Evolutionary conservation across 192 early-diverging fungal genomes (phyloP), one percentile per base, ranked within the genome.

Genomic region (Coemansia sp.): DNA sequence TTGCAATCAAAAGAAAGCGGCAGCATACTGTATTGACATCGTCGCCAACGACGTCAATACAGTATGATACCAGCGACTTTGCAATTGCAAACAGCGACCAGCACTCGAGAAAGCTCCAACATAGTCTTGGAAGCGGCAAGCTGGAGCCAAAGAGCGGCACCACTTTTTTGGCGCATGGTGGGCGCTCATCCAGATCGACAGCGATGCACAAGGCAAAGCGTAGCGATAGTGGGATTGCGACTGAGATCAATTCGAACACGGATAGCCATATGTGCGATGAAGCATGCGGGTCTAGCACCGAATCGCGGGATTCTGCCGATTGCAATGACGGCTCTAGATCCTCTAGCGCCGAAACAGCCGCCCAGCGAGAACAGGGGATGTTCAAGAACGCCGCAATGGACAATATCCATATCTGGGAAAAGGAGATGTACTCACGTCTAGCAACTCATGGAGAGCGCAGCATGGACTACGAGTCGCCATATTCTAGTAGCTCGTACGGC

Each of bases 341-440:
- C 9, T 15, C 34, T 12, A 20, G 16, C 2, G 57, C 10, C 1
- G 30, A 59, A 5, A 18, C 16, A 43, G 43, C 30, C 39, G 53
- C 64, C 18, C 45, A 34, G 8, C 26, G 62, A 21, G 63, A 59
- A 14, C 18, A 39, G 36, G 63, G 49, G 4, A 61, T 81, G 56
- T 81, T 81, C 60, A 66, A 66, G 51, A 62, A 71, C 56, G 60
- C 74, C 33, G 67, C 70, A 11, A 15, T 51, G 41, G 26, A 61
- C 44, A 68, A 73, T 41, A 66, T 82, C 15, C 56, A 62, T 4
- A 26, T 39, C 46, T 82, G 79, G 79, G 79, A 76, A 61, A 52
- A 64, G 57, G 79, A 82, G 57, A 76, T 82, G 71, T 62, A 82
- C 52, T 52, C 53, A 24, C 57, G 74, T 12, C 20, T 76, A 44